phyloP scores from a whole-genome alignment of 2,329 filamentous ascomycete species.

The Neophaeococcomyces aloes region DNA sequence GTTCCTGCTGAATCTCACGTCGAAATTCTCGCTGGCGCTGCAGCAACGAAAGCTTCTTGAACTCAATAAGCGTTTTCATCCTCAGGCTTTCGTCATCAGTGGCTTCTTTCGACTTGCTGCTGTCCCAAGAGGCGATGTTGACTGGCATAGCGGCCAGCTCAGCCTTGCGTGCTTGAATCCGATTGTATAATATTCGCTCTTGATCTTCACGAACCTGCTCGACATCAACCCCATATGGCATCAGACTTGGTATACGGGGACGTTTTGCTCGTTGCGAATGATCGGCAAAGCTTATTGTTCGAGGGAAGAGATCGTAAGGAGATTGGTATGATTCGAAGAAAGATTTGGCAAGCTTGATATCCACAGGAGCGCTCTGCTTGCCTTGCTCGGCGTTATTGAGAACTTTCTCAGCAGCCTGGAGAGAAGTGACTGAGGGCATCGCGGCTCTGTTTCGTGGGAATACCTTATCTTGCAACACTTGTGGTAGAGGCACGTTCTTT shows the following conservation, averaged over 20 bases:
- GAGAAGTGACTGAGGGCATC: conserved; percentile 24
- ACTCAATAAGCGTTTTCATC: conserved; percentile 83
- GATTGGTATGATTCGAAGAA: conserved; percentile 64
- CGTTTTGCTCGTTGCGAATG: conserved; percentile 68
- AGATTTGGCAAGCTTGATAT: conserved; percentile 23
- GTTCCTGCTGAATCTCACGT: conserved; percentile 76
- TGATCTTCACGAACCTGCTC: conserved; percentile 77
- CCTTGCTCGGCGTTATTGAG: conserved; percentile 25
- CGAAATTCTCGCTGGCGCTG: conserved; percentile 79
- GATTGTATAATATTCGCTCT: conserved; percentile 80
- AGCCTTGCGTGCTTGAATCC: conserved; percentile 71
- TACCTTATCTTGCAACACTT: conserved; percentile 68
- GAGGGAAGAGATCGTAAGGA: conserved; percentile 51
- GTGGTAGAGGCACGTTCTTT: conserved; percentile 73
- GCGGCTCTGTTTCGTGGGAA: conserved; percentile 48
- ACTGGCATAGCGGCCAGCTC: conserved; percentile 76
- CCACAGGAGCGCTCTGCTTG: conserved; percentile 21
- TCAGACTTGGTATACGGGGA: conserved; percentile 72
- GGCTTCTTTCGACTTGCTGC: conserved; percentile 55
- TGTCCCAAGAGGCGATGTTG: conserved; percentile 80
- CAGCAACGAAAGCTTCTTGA: conserved; percentile 81
- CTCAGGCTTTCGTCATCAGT: conserved; percentile 74
- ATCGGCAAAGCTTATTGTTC: conserved; percentile 64
- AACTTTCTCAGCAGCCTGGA: conserved; percentile 27
- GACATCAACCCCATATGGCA: conserved; percentile 79